Conservation (phyloP, 805 yeast species). For the Saccharomycopsis guyanensis region DNA sequence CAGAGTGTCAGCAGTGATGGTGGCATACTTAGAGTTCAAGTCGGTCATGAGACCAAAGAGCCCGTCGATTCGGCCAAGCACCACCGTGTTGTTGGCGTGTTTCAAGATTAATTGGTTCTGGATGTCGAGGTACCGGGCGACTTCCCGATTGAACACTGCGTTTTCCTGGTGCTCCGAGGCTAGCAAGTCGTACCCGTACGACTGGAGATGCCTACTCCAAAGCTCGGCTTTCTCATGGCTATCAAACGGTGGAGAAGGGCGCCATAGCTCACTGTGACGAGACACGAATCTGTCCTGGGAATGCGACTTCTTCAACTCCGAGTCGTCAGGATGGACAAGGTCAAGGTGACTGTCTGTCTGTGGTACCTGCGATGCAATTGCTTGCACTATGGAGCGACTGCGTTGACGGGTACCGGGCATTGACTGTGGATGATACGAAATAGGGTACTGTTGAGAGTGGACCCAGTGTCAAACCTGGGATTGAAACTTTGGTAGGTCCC, state of each 20-base stretch:
- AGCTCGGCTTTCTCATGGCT: conserved; percentile 29
- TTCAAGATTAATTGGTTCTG: conserved; percentile 29
- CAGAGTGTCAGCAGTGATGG: conserved; percentile 53
- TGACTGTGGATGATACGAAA: too few relatives aligned
- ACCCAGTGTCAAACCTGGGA: too few relatives aligned
- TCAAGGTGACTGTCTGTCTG: conserved; percentile 25
- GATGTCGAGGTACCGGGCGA: conserved; percentile 27
- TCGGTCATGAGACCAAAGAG: conserved; percentile 40
- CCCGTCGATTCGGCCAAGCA: conserved; percentile 38
- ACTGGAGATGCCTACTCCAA: conserved; percentile 31
- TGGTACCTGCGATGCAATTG: conserved; percentile 50
- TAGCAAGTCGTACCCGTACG: conserved; percentile 36
- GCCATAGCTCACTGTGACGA: conserved; percentile 4
- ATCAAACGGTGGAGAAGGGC: conserved; percentile 2
- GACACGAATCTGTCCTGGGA: conserved; percentile 21
- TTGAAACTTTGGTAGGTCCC: too few relatives aligned
- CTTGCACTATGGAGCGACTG: conserved; percentile 55
- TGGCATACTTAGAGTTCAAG: conserved; percentile 44
- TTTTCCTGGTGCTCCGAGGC: conserved; percentile 35
- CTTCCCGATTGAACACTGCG: conserved; percentile 32
- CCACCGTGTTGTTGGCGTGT: conserved; percentile 27
- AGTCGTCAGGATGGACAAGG: neutral
- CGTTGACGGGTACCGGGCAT: too few relatives aligned
- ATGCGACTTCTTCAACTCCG: neutral
- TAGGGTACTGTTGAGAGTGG: too few relatives aligned